Percentiles rank a stretch among this genome's conserved stretches.
phyloP scores from a whole-genome alignment of 2,329 filamentous ascomycete species.

The Sporothrix variecibatus region DNA sequence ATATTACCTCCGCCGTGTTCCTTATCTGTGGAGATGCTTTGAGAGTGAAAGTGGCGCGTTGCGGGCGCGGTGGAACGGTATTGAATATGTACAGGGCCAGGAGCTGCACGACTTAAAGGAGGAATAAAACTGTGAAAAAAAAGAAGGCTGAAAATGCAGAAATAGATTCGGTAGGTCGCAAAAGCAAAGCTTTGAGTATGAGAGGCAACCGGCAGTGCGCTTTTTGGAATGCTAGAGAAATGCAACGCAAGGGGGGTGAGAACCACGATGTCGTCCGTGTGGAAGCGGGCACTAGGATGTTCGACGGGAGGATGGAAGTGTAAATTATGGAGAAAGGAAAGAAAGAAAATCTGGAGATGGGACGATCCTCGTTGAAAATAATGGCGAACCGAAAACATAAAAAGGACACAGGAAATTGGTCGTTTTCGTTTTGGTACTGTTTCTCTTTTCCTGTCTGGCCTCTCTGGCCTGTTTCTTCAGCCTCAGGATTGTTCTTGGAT shows the following conservation, averaged over 20 bases:
- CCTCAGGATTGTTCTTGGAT: background rate
- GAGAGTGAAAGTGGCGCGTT: slow-evolving; percentile 1
- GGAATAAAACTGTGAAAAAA: background rate
- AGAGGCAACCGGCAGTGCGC: background rate
- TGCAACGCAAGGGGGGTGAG: background rate
- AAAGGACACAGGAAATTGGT: background rate
- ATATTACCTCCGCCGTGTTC: background rate
- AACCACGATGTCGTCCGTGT: background rate
- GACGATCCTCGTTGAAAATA: slow-evolving; percentile 19
- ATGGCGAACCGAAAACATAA: background rate
- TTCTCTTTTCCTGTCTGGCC: background rate
- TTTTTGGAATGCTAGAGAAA: slow-evolving; percentile 3
- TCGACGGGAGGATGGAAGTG: slow-evolving; percentile 2
- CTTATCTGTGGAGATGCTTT: slow-evolving; percentile 13
- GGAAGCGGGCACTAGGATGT: slow-evolving; percentile 4
- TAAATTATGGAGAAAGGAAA: background rate
- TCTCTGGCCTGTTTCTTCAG: background rate
- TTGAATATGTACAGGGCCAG: background rate
- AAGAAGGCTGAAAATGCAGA: background rate
- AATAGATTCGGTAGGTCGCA: background rate
- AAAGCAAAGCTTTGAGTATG: background rate
- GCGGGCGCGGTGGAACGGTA: background rate
- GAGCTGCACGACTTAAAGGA: background rate
- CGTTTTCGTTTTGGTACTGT: background rate
- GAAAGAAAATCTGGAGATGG: background rate